Evolutionary conservation across 768 basidiomycete genomes (phyloP), one percentile per base, ranked within the genome.

Genomic region (Suillus brevipes): DNA sequence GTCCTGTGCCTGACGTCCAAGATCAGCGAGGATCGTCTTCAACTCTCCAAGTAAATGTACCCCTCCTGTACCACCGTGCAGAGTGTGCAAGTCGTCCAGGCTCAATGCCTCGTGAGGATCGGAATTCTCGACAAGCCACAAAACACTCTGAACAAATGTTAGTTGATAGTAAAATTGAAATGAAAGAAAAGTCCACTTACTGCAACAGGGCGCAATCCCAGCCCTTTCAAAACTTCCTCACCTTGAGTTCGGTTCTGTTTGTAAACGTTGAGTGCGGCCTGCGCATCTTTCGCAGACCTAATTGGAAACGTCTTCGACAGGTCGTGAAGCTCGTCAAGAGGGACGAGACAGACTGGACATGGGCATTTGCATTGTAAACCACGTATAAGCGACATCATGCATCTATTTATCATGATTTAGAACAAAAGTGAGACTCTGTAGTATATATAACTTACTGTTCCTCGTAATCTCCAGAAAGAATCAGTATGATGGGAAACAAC

Each of bases 81-180:
- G 68, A 16, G 69, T 67, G 68, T 83, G 82, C 34, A 82, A 73
- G 3, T 71, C 68, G 66, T 84, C 81, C 64, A 74, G 80, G 18
- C 76, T 77, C 0, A 77, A 28, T 52, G 78, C 75, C 6, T 56
- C 23, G 62, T 78, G 68, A 25, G 77, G 75, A 64, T 82, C 79
- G 10, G 76, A 78, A 63, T 75, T 53, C n/a, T 58, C 56, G 10
- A 82, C 43, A 0, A 37, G 55, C 80, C 79, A 82, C 65, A 82
- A 81, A 12, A 74, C 75, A 72, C 80, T 82, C 79, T 82, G 37
- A 12, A 34, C 0, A 18, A 10, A 12, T 36, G 34, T 61, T 20
- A 47, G 60, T 58, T 14, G n/a, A 49, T 28, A 28, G 28, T 28
- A 28, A 28, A 28, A 28, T 28, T 28, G 28, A 28, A 28, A 28